A percentile compares a stretch with the other conserved stretches of the same genome.
These are phyloP conservation scores for Yamadazyma dendronema DNA, from an alignment of 1,139 yeast species.

Conservation along the genomic window DNA sequence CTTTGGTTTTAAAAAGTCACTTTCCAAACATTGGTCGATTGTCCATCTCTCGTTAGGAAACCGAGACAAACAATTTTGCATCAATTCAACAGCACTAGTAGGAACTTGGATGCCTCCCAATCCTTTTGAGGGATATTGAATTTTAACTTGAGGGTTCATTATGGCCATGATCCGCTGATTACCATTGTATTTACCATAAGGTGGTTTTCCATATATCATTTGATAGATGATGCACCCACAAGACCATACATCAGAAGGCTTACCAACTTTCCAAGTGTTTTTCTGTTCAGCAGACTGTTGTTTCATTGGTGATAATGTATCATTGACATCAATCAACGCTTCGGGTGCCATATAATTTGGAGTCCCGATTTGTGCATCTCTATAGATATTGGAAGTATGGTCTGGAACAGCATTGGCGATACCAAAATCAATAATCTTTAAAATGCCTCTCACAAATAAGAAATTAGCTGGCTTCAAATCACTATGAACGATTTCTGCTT, in stretches of 20 bases:
- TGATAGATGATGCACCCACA: slow-evolving; percentile 96
- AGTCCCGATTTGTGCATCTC: slow-evolving; percentile 92
- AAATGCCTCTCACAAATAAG: slow-evolving; percentile 76
- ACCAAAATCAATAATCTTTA: slow-evolving; percentile 93
- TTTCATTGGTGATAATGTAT: slow-evolving; percentile 26
- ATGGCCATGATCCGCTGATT: slow-evolving; percentile 81
- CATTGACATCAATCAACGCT: slow-evolving; percentile 67
- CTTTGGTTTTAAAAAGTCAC: slow-evolving; percentile 70
- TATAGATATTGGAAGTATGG: slow-evolving; percentile 83
- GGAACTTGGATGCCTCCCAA: slow-evolving; percentile 68
- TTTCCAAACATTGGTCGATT: slow-evolving; percentile 53
- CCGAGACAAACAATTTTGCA: slow-evolving; percentile 69
- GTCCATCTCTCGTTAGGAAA: slow-evolving; percentile 72
- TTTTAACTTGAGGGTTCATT: slow-evolving; percentile 79
- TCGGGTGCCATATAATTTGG: slow-evolving; percentile 99
- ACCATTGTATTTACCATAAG: slow-evolving; percentile 80
- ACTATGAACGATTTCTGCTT: slow-evolving; percentile 86
- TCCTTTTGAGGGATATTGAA: slow-evolving; percentile 65
- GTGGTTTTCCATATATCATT: slow-evolving; percentile 92
- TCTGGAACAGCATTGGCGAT: slow-evolving; percentile 94
- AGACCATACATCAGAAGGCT: slow-evolving; percentile 97
- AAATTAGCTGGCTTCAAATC: slow-evolving; percentile 96
- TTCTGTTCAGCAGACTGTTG: slow-evolving; percentile 21
- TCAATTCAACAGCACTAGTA: slow-evolving; percentile 64
- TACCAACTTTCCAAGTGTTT: slow-evolving; percentile 84